Base-by-base conservation (phyloP, 225 moss, liverwort and hornwort genomes). In the Asterella californica region DNA sequence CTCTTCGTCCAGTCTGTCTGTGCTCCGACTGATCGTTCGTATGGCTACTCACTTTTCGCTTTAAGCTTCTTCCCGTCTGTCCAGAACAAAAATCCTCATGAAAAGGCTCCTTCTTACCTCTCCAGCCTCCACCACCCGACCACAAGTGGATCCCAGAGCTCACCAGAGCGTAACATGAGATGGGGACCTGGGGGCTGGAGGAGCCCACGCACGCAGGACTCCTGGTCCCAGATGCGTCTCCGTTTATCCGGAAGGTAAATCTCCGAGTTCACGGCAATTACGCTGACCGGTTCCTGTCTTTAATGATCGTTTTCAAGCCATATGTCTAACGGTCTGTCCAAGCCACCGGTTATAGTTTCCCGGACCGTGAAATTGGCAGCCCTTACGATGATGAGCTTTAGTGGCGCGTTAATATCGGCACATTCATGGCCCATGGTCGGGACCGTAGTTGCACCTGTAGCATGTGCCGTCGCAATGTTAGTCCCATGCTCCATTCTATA, bases 341-440 rank as follows among this genome's bases (percentile, higher is more conserved):
- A 66, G 66, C 27, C 66, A 33, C 66, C 66, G 66, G 66, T 34
- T 11, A 66, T 8, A 10, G 18, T 66, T 66, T 18, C 17, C 66
- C 32, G 66, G 66, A 66, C 66, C 66, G 66, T 32, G 66, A 22
- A 66, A 52, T 66, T 66, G 5, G 66, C 19, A 66, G 66, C 66
- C 66, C 29, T 32, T 12, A 18, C 17, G 33, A 66, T 66, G 66
- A 66, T 66, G 66, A 34, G 33, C 66, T 66, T 66, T 66, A 32
- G 66, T 66, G 66, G 66, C 66, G 66, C 66, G 66, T 66, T 66
- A 66, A 2, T 66, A 66, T 66, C 66, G 33, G 66, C 66, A 66
- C 33, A 66, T 66, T 66, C 66, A 32, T 22, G 66, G 66, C 66
- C 4, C 66, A 32, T 66, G 66, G 66, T 66, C 66, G 66, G 66